Conservation (phyloP, 768 basidiomycete genomes). For the Trametes coccinea region DNA sequence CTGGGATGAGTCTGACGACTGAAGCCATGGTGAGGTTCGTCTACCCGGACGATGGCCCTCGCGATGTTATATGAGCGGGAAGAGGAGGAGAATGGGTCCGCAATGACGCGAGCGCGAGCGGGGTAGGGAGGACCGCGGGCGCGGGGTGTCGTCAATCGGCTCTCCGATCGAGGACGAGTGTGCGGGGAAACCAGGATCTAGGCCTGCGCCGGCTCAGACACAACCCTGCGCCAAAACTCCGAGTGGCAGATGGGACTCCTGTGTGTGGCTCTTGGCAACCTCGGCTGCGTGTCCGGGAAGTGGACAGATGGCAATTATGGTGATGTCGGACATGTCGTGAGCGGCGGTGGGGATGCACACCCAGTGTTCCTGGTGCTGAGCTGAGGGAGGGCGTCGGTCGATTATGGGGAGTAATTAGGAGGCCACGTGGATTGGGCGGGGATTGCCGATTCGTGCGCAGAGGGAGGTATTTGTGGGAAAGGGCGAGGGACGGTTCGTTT, state of each 20-base stretch:
- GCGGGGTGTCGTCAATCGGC: background rate
- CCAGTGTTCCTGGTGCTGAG: too few species aligned
- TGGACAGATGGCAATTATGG: background rate
- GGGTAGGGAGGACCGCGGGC: background rate
- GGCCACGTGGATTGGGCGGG: conserved; percentile 2
- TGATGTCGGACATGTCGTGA: too few species aligned
- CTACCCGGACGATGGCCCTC: background rate
- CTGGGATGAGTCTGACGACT: conserved; percentile 40
- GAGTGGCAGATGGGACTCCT: background rate
- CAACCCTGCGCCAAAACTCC: background rate
- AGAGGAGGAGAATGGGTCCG: background rate
- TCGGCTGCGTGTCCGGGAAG: background rate
- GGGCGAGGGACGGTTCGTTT: conserved; percentile 4
- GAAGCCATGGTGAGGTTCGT: background rate
- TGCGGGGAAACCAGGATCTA: background rate
- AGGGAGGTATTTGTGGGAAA: background rate
- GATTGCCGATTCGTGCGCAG: conserved; percentile 1
- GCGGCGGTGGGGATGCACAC: too few species aligned
- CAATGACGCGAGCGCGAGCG: background rate
- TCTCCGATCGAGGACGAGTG: background rate
- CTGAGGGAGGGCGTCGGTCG: too few species aligned
- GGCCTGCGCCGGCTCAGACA: background rate
- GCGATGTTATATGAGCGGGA: background rate
- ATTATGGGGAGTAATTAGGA: background rate
- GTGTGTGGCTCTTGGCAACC: background rate